Conservation (phyloP, 2,329 filamentous ascomycete genomes). For the Kalmusia sp. region DNA sequence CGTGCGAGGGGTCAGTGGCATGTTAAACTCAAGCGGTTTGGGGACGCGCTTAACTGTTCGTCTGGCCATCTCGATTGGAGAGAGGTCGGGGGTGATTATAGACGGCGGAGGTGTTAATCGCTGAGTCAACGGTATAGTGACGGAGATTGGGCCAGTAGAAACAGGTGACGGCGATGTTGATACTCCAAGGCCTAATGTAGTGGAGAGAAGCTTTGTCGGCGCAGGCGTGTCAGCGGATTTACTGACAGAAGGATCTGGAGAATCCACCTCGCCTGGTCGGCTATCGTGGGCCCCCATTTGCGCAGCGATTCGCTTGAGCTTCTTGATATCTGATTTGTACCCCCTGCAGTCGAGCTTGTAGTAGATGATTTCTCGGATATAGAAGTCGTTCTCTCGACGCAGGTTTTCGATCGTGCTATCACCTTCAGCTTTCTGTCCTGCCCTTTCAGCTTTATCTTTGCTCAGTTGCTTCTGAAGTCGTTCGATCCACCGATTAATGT, state of each 20-base stretch:
- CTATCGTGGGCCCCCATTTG: constrained; percentile 31
- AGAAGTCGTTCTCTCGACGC: constrained; percentile 50
- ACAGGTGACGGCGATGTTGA: constrained; percentile 28
- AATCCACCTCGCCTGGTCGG: constrained; percentile 33
- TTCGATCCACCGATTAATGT: constrained; percentile 45
- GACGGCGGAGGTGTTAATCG: constrained; percentile 23
- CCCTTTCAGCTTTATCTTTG: constrained; percentile 26
- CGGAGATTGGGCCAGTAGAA: constrained; percentile 18
- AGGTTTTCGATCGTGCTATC: constrained; percentile 35
- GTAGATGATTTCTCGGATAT: constrained; percentile 56
- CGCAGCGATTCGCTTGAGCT: constrained; percentile 36
- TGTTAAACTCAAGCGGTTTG: constrained; percentile 14
- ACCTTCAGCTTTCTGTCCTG: not conserved
- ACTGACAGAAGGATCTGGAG: constrained; percentile 34
- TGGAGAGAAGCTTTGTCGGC: constrained; percentile 22
- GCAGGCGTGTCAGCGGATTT: constrained; percentile 31
- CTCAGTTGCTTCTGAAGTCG: constrained; percentile 41
- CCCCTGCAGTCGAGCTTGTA: constrained; percentile 58
- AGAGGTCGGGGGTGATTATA: constrained; percentile 16
- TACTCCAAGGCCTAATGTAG: constrained; percentile 26
- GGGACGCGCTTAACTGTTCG: constrained; percentile 12
- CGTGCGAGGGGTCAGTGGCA: constrained; percentile 26
- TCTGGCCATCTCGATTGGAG: constrained; percentile 12
- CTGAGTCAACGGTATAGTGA: constrained; percentile 12
- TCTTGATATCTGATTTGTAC: constrained; percentile 52